Conservation (phyloP, 495 filamentous ascomycete species). For the Haplographium delicatum region DNA sequence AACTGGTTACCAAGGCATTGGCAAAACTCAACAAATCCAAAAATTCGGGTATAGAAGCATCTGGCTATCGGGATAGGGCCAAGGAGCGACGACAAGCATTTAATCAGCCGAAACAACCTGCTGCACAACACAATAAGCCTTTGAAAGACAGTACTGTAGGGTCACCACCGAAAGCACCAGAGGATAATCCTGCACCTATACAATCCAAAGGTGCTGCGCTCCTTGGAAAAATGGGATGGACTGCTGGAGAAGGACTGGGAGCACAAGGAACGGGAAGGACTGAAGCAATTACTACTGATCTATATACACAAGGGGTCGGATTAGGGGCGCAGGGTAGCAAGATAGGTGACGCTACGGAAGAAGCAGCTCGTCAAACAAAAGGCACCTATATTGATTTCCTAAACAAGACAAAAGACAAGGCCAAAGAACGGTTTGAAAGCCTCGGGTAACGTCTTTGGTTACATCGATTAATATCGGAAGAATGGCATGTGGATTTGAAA, state of each 20-base stretch:
- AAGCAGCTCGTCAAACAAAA: conserved; percentile 68
- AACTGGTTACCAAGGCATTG: conserved; percentile 52
- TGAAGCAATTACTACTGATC: conserved; percentile 68
- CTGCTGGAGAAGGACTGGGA: conserved; percentile 71
- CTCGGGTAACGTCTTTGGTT: too few species aligned
- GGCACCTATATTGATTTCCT: conserved; percentile 69
- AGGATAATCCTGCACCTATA: conserved; percentile 25
- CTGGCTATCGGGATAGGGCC: conserved; percentile 75
- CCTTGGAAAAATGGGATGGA: conserved; percentile 90
- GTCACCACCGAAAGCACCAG: conserved; percentile 15
- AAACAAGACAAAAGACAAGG: conserved; percentile 71
- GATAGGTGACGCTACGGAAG: conserved; percentile 76
- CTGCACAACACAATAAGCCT: conserved; percentile 37
- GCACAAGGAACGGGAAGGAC: conserved; percentile 72
- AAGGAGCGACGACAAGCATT: conserved; percentile 74
- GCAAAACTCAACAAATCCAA: conserved; percentile 53
- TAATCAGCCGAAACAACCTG: conserved; percentile 55
- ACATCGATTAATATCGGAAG: too few species aligned
- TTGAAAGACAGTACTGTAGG: conserved; percentile 6
- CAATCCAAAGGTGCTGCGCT: conserved; percentile 81
- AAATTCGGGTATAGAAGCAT: conserved; percentile 28
- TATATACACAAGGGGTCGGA: conserved; percentile 80
- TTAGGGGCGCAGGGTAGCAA: conserved; percentile 79
- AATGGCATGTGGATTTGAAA: too few species aligned
- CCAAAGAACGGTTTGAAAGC: conserved; percentile 69